Evolutionary conservation across 2,329 filamentous ascomycete species (phyloP).

Genomic region (Aspergillus melleus): DNA sequence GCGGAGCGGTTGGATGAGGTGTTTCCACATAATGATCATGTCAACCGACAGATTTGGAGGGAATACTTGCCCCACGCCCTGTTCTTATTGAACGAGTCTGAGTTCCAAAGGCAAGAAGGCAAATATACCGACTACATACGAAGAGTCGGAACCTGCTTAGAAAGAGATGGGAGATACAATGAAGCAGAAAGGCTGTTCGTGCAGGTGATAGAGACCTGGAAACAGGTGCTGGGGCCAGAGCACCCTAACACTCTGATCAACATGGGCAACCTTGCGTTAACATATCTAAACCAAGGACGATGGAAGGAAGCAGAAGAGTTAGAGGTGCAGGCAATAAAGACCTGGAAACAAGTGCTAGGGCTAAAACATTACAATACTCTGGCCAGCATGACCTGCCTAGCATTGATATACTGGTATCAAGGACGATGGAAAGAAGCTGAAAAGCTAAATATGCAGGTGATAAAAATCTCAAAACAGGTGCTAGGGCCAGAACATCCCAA

Average conservation of each 20-base stretch:
- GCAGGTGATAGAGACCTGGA: neutral
- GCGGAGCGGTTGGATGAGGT: constrained; percentile 3
- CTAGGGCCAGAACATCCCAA: constrained; percentile 13
- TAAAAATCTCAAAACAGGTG: constrained; percentile 16
- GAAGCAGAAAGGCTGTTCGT: constrained; percentile 7
- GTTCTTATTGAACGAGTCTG: neutral
- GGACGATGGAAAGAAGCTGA: constrained; percentile 18
- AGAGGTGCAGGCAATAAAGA: neutral
- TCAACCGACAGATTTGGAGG: constrained; percentile 19
- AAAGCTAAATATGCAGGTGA: constrained; percentile 16
- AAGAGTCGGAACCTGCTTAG: constrained; percentile 10
- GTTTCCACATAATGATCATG: constrained; percentile 13
- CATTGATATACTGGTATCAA: constrained; percentile 1
- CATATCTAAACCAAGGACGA: neutral
- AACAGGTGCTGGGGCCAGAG: constrained; percentile 14
- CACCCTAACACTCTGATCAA: constrained; percentile 2
- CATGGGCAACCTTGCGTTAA: neutral
- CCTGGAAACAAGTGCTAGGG: neutral
- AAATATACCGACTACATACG: neutral
- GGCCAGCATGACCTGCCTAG: neutral
- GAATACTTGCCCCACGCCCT: constrained; percentile 21
- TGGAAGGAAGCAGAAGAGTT: neutral
- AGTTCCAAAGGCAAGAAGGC: neutral
- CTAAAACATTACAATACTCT: neutral
- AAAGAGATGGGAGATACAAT: constrained; percentile 15